Conservation (phyloP, 2,329 filamentous ascomycete genomes). For the Bipolaris cookei region DNA sequence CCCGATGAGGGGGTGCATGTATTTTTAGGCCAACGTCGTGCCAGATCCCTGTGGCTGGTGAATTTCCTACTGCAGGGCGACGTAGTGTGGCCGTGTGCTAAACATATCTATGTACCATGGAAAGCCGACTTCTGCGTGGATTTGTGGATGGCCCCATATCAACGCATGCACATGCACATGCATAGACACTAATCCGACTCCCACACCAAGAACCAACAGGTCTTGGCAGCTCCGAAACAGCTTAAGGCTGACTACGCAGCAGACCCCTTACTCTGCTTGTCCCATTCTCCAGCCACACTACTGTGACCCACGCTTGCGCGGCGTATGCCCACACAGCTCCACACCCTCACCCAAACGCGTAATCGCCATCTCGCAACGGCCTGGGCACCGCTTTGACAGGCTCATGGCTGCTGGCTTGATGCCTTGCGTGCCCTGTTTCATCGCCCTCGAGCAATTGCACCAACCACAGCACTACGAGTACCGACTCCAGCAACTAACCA, state of each 20-base stretch:
- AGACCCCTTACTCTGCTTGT: constrained; percentile 1
- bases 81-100: neutral
- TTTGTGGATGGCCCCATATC: no score
- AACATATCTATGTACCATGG: no score
- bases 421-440: neutral
- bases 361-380: neutral
- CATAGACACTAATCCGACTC: neutral
- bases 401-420: neutral
- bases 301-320: constrained; percentile 12
- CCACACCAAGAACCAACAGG: neutral
- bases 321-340: neutral
- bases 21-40: constrained; percentile 18
- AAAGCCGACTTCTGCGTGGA: neutral
- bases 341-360: neutral
- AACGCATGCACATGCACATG: neutral
- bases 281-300: constrained; percentile 12
- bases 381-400: neutral
- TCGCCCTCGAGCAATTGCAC: neutral
- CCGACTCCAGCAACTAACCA: neutral
- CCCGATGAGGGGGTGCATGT: neutral
- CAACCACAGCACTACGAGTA: neutral
- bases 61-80: neutral
- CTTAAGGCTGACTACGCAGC: constrained; percentile 13
- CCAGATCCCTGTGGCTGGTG: neutral
- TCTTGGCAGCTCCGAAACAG: constrained; percentile 10